Base-by-base conservation (phyloP, 805 yeast genomes). In the Barnettozyma sucrosica region DNA sequence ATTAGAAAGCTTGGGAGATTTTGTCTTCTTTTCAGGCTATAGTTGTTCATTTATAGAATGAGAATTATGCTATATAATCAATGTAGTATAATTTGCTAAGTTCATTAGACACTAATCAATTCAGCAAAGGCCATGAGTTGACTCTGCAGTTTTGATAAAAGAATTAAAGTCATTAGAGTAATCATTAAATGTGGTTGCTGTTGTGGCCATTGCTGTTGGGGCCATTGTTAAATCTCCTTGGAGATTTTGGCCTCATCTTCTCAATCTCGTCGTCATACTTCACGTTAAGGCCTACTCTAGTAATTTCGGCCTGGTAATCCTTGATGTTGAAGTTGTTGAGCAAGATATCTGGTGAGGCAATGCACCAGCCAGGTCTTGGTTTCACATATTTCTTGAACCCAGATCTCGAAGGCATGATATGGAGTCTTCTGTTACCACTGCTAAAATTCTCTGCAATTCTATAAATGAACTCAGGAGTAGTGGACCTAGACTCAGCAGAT, bases 311-410 rank as follows among this genome's bases (percentile, higher is more conserved):
- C 44, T 70, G 69, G 60, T 76, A 83, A 8, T 62, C 60, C 3
- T 52, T 52, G 3, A 81, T 72, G 6, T 70, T 69, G 51, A 90
- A 87, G 60, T 87, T 88, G 61, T 87, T 79, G 26, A 88, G 59
- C 54, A 88, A 64, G 4, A 85, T 79, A 65, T 89, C 96, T 1
- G 97, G 97, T 56, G 89, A 76, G 75, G 87, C 71, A 9, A 89
- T 77, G 4, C 88, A 93, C 98, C 98, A 90, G 5, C 98, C 98
- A 9, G 80, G 82, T 59, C 97, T 78, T 51, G 79, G 63, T 52
- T 74, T 75, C 18, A 85, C 77, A 28, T 85, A 84, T 32, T 75
- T 76, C 34, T 83, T 76, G 52, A 71, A 70, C 0, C 89, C 92
- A 2, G 87, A 73, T 55, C 76, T 69, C 13, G 85, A 75, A 1